Conservation (phyloP, 192 early-diverging fungal species). For the Lobosporangium transversale region DNA sequence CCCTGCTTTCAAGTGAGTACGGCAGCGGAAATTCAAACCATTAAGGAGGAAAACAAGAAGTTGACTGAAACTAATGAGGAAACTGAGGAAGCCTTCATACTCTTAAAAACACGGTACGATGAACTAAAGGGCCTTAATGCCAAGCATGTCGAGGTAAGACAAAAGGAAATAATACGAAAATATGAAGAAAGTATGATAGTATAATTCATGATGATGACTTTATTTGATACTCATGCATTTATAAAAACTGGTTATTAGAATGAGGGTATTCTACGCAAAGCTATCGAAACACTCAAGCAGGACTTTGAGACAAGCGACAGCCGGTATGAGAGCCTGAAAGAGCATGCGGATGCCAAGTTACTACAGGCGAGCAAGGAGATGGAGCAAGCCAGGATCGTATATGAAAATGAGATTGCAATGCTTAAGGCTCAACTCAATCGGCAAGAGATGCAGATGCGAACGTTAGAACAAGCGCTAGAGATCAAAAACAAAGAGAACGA, state of each 20-base stretch:
- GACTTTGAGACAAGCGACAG: conserved; percentile 48
- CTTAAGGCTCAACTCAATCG: conserved; percentile 22
- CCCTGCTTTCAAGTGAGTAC: conserved; percentile 48
- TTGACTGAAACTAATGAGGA: conserved; percentile 31
- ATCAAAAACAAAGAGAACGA: conserved; percentile 47
- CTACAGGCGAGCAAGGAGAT: conserved; percentile 25
- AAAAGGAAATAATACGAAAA: background rate
- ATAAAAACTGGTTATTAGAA: too few species aligned
- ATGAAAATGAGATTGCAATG: conserved; percentile 29
- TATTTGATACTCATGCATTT: too few species aligned
- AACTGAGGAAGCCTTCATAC: conserved; percentile 45
- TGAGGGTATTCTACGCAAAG: conserved; percentile 38
- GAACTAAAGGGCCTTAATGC: conserved; percentile 34
- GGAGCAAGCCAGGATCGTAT: conserved; percentile 31
- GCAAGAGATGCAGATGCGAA: conserved; percentile 48
- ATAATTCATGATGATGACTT: background rate
- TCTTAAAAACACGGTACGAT: conserved; percentile 41
- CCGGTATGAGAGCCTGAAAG: conserved; percentile 35
- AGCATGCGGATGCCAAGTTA: conserved; percentile 37
- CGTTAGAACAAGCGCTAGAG: conserved; percentile 40
- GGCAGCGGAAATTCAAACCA: conserved; percentile 26
- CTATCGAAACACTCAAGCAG: conserved; percentile 42
- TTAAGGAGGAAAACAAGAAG: conserved; percentile 46
- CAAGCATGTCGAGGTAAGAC: conserved; percentile 47
- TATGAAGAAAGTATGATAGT: background rate